Conservation (phyloP, 106 monocot genomes). For the Gastrodia elata region DNA sequence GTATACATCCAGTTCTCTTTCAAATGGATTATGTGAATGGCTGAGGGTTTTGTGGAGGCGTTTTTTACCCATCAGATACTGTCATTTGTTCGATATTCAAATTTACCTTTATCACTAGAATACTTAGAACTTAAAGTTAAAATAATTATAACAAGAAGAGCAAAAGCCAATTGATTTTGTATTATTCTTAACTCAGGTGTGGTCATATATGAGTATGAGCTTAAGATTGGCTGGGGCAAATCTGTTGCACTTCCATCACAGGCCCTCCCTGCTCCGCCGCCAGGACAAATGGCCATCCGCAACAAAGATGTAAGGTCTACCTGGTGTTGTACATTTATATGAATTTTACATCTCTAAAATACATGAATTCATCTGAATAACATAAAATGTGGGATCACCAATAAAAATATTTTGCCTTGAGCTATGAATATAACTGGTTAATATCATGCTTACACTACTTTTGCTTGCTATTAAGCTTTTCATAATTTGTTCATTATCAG, state of each 20-base stretch:
- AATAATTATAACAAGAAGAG: no score
- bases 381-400: neutral
- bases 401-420: neutral
- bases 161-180: slow-evolving; percentile 5
- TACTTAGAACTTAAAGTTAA: no score
- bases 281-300: slow-evolving; percentile 98
- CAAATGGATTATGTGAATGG: neutral
- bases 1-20: neutral
- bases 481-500: slow-evolving; percentile 28
- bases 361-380: neutral
- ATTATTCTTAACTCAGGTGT: slow-evolving; percentile 49
- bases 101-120: neutral
- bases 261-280: slow-evolving; percentile 98
- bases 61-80: neutral
- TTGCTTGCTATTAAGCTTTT: neutral
- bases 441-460: neutral
- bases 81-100: neutral
- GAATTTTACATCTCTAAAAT: neutral
- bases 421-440: neutral
- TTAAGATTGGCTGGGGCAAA: slow-evolving; percentile 99
- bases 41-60: neutral
- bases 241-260: slow-evolving; percentile 95
- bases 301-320: slow-evolving; percentile 70
- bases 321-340: neutral
- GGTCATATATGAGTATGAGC: slow-evolving; percentile 91